Conservation (phyloP, 306 rosid species). For the Canavalia gladiata region DNA sequence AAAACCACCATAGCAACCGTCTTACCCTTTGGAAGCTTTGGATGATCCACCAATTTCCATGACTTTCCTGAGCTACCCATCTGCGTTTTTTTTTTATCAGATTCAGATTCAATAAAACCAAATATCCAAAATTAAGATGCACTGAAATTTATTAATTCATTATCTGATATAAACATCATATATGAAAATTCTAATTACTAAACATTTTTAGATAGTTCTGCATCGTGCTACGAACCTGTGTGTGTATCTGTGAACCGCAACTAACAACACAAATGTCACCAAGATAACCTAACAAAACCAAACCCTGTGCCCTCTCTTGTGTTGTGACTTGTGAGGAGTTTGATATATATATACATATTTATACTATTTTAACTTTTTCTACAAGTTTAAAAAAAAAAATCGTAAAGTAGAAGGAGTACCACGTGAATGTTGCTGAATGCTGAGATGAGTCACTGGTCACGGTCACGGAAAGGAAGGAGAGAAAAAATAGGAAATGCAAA, state of each 20-base stretch:
- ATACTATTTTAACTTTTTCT: too few species aligned
- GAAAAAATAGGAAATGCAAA: too few species aligned
- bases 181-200: neutral
- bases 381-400: too few species aligned
- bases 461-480: too few species aligned
- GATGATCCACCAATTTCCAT: conserved; percentile 91
- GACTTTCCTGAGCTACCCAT: conserved; percentile 79
- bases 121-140: neutral
- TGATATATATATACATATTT: neutral
- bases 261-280: conserved; percentile 46
- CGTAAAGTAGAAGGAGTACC: too few species aligned
- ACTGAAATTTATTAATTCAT: neutral
- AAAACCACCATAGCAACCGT: conserved; percentile 75
- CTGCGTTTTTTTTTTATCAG: conserved; percentile 18
- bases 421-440: too few species aligned
- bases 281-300: conserved; percentile 29
- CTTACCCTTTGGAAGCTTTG: conserved; percentile 97
- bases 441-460: too few species aligned
- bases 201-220: neutral
- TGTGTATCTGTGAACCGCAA: conserved; percentile 2
- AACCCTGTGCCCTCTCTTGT: conserved; percentile 18
- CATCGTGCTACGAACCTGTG: neutral
- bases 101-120: conserved; percentile 25
- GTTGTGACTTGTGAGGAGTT: neutral
- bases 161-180: neutral